Base-by-base conservation (phyloP, 2,329 filamentous ascomycete species). In the Pseudocercospora vitis region DNA sequence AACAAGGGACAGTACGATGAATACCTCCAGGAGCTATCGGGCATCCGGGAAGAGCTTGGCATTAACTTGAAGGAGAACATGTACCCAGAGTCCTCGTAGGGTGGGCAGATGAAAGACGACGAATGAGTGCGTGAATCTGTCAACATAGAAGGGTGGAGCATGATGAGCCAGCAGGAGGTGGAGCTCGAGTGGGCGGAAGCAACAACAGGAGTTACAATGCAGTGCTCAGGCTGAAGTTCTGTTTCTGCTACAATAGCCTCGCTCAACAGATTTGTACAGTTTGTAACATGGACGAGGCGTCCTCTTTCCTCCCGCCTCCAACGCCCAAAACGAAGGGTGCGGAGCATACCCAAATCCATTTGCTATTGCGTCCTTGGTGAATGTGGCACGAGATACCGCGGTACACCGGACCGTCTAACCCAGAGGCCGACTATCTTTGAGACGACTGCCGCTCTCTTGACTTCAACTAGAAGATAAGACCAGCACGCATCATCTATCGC, bases 1-100 rank as follows among this genome's bases (percentile, higher is more conserved):
- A 99, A 95, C 85, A 87, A 90, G 77, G 84, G 84, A 70, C 94
- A 99, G 81, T 99, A 99, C 80, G 83, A 96, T 71, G 87, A 96
- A 80, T 96, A 95, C 78, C 85, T 99, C 58, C 82, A 89, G 71
- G 89, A 96, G 80, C 89, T 99, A 66, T 90, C 95, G 81, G 81
- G 87, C 62, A 81, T 97, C 70, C 87, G 91, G 69, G 89, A 95
- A 81, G 92, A 97, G 80, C 85, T 97, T 61, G 92, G 92, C 67
- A 84, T 97, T 68, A 79, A 84, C 63, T 83, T 96, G 68, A 95
- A 94, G 82, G 92, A 97, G 82, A 85, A 89, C 70, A 81, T 97
- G 74, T 97, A 91, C 78, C 91, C 92, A 59, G 74, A 80, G 44
- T 46, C 50, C 42, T 63, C 64, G 58, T 65, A 65, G 47, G 47